phyloP scores from a whole-genome alignment of 192 early-diverging fungal genomes.

The Ambispora gerdemannii region DNA sequence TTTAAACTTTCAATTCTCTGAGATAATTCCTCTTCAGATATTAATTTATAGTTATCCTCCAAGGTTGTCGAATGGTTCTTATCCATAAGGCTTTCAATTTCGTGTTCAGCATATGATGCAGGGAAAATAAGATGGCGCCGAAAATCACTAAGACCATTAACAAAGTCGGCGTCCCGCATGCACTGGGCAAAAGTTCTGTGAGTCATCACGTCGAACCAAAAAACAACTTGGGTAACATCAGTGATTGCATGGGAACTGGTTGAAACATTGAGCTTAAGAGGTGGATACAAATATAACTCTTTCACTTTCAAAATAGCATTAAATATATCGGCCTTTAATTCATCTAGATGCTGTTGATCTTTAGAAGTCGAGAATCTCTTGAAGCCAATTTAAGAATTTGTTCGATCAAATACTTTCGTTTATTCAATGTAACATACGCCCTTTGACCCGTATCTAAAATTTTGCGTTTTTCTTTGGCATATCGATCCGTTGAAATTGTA shows the following conservation, averaged over 20 bases:
- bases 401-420: not conserved
- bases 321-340: not conserved
- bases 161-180: not conserved
- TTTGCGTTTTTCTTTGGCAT: not conserved
- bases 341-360: not conserved
- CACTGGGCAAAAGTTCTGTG: not conserved
- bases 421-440: not conserved
- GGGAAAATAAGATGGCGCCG: not conserved
- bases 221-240: not conserved
- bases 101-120: not conserved
- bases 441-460: not conserved
- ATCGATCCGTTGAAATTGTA: not conserved
- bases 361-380: not conserved
- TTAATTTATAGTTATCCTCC: not conserved
- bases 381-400: not conserved
- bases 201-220: not conserved
- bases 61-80: not conserved
- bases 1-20: not conserved
- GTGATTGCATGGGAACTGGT: no score
- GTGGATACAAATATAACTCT: not conserved
- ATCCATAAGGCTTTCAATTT: constrained; percentile 1
- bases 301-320: not conserved
- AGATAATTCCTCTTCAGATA: not conserved
- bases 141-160: not conserved
- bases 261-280: not conserved